Base-by-base conservation (phyloP, 345 rosid species). In the Barbarea vulgaris region DNA sequence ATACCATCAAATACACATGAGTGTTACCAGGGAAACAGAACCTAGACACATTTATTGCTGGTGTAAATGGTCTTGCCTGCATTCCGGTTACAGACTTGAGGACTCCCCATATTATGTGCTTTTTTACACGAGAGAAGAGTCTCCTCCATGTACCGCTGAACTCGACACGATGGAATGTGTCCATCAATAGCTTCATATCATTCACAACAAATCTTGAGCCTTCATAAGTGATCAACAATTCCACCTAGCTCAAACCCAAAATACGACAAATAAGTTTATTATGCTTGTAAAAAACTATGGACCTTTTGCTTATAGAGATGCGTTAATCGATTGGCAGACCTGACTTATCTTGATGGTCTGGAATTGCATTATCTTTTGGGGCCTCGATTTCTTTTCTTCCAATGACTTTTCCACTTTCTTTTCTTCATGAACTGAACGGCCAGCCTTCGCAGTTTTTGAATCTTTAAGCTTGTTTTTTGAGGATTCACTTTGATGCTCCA, bases 131-230 rank as follows among this genome's bases (percentile, higher is more conserved):
- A 47, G 99, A 92, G 85, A 93, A 93, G 52, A 95, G 82, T 82
- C 91, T 87, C 83, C 98, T 92, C 99, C 99, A 92, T 30, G 96
- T 92, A 30, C 99, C 98, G 42, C 88, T 86, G 83, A 95, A 90
- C 78, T 88, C 98, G 17, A 69, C 91, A 8, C 93, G 90, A 57
- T 90, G 94, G 75, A 90, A 92, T 28, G 98, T 87, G 84, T 95
- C 99, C 97, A 95, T 95, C 77, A 89, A 84, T 78, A 95, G 78
- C 85, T 95, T 90, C 54, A 95, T 85, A 82, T 95, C 99, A 77
- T 84, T 93, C 79, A 95, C 93, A 69, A 90, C 96, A 83, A 89
- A 91, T 81, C 91, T 85, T 37, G 97, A 89, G 61, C 99, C 96
- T 74, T 95, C 99, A 36, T 87, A 92, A 15, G 97, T 92, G 72